Conservation (phyloP, 768 basidiomycete genomes). For the Tylopilus subfusipes region DNA sequence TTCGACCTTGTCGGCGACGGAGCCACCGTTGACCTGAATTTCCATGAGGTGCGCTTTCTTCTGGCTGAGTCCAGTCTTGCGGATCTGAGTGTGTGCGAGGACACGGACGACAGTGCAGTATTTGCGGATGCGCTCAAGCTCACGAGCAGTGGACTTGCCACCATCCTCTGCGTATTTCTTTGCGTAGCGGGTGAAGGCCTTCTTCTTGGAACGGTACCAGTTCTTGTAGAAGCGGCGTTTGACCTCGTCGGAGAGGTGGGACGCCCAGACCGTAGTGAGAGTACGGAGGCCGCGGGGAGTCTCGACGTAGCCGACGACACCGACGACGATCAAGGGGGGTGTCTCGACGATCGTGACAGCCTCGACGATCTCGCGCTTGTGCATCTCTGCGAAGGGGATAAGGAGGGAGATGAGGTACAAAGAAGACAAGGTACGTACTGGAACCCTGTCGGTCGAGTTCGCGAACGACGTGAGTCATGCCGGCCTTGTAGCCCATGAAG, state of each 20-base stretch:
- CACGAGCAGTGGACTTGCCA: constrained; percentile 88
- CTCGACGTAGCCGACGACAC: constrained; percentile 99
- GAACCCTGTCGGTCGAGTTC: constrained; percentile 99
- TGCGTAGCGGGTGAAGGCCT: constrained; percentile 99
- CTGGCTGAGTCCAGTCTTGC: constrained; percentile 95
- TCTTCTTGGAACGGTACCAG: constrained; percentile 99
- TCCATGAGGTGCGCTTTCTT: constrained; percentile 99
- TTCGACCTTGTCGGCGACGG: constrained; percentile 94
- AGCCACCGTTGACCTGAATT: constrained; percentile 98
- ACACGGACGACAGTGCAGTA: constrained; percentile 99
- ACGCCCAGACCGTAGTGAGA: constrained; percentile 98
- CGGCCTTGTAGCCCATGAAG: constrained; percentile 99
- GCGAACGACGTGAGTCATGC: constrained; percentile 99
- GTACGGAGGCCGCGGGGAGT: constrained; percentile 98
- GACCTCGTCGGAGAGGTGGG: constrained; percentile 95
- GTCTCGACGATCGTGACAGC: constrained; percentile 95
- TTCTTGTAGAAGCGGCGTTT: constrained; percentile 99
- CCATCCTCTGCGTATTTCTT: constrained; percentile 97
- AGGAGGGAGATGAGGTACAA: neutral
- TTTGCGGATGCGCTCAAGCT: constrained; percentile 99
- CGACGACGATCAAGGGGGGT: constrained; percentile 93
- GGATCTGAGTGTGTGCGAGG: constrained; percentile 97
- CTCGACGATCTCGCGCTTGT: constrained; percentile 99
- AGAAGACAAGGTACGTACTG: constrained; percentile 56
- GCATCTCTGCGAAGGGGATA: constrained; percentile 75